Base-by-base conservation (phyloP, 179 eudicot species). In the Sideroxylon spinosum region DNA sequence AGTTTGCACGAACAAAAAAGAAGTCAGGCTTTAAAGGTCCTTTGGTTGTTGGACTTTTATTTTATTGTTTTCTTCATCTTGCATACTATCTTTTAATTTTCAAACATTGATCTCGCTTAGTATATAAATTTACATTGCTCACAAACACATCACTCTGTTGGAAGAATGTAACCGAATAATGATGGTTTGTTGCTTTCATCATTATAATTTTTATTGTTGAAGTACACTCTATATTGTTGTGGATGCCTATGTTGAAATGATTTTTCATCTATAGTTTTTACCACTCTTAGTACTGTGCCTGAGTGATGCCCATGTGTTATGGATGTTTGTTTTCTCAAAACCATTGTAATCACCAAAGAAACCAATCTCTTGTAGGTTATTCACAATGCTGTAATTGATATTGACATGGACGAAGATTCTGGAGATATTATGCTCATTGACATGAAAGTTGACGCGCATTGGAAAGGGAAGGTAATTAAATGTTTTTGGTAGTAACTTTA, bases 391-490 rank as follows among this genome's bases (percentile, higher is more conserved):
- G 74, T 91, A 75, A 90, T 91, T 50, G 86, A 85, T 73, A 78
- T 93, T 71, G 95, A 90, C 71, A 79, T 79, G 78, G 88, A 89
- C 73, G 93, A 87, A 70, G 91, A 90, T 82, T 67, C 81, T 53
- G 81, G 71, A 52, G 88, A 85, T 81, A 68, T 86, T 55, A 71
- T 87, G 82, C 56, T 82, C 37, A 63, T 78, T 78, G 88, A 82
- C 29, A 84, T 79, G 78, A 81, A 76, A 65, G 26, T 55, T 77
- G 82, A 76, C 23, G 48, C 76, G 16, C 77, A 71, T 14, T 78
- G 76, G 82, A 91, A 90, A 80, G 91, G 89, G n/a, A 90, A 91
- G 96, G 98, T 91, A 90, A 75, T 77, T 9, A 52, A 63, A 25
- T 73, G 25, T 49, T 70, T 37, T 16, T 25, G 49, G 12, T 69